phyloP scores from a whole-genome alignment of 176 grass and related monocot genomes.

The Carex cristatella region DNA sequence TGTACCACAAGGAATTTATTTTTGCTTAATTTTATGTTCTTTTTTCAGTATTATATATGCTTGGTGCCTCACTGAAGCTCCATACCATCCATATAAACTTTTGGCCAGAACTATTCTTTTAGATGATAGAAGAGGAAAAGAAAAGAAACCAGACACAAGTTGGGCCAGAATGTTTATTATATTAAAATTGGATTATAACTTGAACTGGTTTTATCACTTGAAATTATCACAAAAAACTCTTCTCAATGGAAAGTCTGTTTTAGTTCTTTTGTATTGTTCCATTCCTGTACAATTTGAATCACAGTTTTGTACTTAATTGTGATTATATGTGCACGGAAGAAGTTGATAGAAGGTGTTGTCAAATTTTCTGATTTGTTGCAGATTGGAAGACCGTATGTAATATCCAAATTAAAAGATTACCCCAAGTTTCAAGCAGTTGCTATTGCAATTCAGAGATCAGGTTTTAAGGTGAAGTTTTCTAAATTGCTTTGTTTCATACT shows the following conservation, averaged over 20 bases:
- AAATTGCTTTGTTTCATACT: not conserved
- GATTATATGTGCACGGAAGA: slow-evolving; percentile 10
- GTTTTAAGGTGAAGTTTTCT: slow-evolving; percentile 78
- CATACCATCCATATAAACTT: not conserved
- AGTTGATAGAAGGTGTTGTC: slow-evolving; percentile 11
- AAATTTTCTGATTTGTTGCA: slow-evolving; percentile 31
- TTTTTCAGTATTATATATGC: not conserved
- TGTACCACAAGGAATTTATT: not conserved
- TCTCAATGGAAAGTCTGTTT: not conserved
- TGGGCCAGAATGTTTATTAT: not conserved
- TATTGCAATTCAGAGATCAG: slow-evolving; percentile 98
- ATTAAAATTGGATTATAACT: not conserved
- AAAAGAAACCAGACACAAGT: not conserved
- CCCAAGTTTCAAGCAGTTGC: slow-evolving; percentile 96
- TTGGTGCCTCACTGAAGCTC: not conserved
- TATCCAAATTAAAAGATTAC: slow-evolving; percentile 93
- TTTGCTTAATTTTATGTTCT: not conserved
- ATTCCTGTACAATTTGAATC: not conserved
- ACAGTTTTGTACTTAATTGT: slow-evolving; percentile 11
- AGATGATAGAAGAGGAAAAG: not conserved
- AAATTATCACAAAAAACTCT: not conserved
- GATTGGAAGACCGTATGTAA: slow-evolving; percentile 91
- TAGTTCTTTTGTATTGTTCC: not conserved
- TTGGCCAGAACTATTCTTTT: not conserved
- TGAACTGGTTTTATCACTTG: not conserved